Base-by-base conservation (phyloP, 2,329 filamentous ascomycete species). In the Atkinsonella texensis region DNA sequence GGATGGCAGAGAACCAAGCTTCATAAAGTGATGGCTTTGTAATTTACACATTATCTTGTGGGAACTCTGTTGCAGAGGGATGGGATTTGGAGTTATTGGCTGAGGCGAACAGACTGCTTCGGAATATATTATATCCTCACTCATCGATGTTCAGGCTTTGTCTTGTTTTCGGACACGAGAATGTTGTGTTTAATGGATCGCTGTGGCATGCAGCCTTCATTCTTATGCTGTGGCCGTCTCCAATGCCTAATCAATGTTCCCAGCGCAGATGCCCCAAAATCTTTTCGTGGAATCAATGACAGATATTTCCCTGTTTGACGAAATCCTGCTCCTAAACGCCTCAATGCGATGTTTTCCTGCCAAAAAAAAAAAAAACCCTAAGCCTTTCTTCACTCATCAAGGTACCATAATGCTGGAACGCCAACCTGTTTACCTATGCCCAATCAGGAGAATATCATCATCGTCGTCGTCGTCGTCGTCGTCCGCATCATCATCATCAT, bases 381-480 rank as follows among this genome's bases (percentile, higher is more conserved):
- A 17, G 4, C 28, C 1, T 28, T n/a, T 15, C 18, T 13, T 12
- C 13, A 46, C n/a, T 12, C 45, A 35, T 38, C 45, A 46, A 20
- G n/a, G 4, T 12, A 20, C 7, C 42, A 35, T 46, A 12, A 28
- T 28, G 28, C 28, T 7, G 15, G n/a, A 8, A 28, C 28, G 7
- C 28, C 7, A 11, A n/a, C 12, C 32, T n/a, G 47, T 54, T 68
- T 63, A 76, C 51, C 71, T 63, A 57, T 78, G 75, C 28, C 75
- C 75, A 55, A 76, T 66, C 18, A 78, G 65, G 43, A 71, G 59
- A 49, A 80, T 75, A 49, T 75, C 70, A 42, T 74, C 69, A 32
- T 77, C 72, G 38, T 76, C 70, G 32, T 77, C 52, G 8, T 51
- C 49, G 7, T 50, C 71, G 9, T 74, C 73, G 13, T 74, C 35